A percentile compares a stretch with the other conserved stretches of the same genome.
These are phyloP conservation scores for Euphorbia celastroides DNA, from an alignment of 441 rosid genomes.

Conservation along the genomic window DNA sequence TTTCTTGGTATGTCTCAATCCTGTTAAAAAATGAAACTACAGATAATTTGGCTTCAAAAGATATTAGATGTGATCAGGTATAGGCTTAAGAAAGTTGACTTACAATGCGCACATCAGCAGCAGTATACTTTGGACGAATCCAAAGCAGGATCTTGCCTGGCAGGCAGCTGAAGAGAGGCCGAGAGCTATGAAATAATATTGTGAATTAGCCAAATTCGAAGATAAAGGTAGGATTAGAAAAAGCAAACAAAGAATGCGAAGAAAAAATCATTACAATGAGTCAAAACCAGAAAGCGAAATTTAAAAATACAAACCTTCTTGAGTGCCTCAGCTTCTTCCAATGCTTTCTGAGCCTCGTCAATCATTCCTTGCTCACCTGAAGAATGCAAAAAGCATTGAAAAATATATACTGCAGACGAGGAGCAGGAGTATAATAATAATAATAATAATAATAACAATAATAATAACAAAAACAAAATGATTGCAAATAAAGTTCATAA, in stretches of 20 bases:
- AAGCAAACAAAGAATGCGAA: slow-evolving; percentile 4
- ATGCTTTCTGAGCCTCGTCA: slow-evolving; percentile 95
- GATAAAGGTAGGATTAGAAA: background rate
- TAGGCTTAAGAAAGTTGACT: slow-evolving; percentile 28
- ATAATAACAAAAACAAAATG: background rate
- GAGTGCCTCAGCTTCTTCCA: slow-evolving; percentile 99
- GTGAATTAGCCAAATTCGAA: background rate
- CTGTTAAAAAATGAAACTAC: background rate
- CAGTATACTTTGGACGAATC: slow-evolving; percentile 94
- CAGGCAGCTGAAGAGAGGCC: slow-evolving; percentile 56
- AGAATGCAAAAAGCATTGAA: slow-evolving; percentile 12
- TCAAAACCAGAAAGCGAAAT: slow-evolving; percentile 3
- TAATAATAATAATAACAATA: too few species aligned
- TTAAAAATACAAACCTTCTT: slow-evolving; percentile 61
- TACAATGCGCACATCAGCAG: slow-evolving; percentile 99
- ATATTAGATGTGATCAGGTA: background rate
- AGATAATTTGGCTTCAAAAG: background rate
- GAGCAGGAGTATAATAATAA: background rate
- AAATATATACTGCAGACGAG: background rate
- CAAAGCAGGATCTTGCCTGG: slow-evolving; percentile 70
- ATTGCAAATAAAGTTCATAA: background rate
- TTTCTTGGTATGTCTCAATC: background rate
- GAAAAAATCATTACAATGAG: background rate
- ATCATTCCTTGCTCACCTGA: slow-evolving; percentile 98
- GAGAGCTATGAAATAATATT: background rate